Evolutionary conservation across 768 basidiomycete species (phyloP), one percentile per base, ranked within the genome.

Genomic region (Auriculariales sp.): DNA sequence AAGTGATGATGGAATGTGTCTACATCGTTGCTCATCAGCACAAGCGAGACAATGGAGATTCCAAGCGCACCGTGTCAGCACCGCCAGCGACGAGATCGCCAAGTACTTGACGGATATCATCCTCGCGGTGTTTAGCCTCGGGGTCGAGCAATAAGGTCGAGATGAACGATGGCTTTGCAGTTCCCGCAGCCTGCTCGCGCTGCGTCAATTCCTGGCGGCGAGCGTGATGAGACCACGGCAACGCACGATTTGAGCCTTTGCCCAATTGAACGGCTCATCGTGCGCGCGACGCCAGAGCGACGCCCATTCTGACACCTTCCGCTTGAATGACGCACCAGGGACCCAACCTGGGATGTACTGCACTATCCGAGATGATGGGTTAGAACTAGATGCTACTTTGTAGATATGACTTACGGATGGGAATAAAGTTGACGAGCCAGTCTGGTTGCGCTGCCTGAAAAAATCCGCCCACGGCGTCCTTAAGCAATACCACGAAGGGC

Each of bases 221-320:
- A n/a, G n/a, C n/a, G 10, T n/a, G 22, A 15, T n/a, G 35, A 15
- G 15, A 15, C n/a, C 15, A n/a, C 7, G 10, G 22, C n/a, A n/a
- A n/a, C 55, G 25, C 46, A 63, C 71, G 54, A 70, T 55, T 28
- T 59, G 57, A 42, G 65, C 52, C 53, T 74, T 73, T 24, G 71
- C 71, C 71, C 69, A 71, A 35, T 62, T 22, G 65, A 72, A 53
- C 62, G 63, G 52, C 57, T 57, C 33, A 56, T 60, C 46, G 64
- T 61, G 50, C 66, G 67, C 53, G 57, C 54, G 51, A 57, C 53
- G 61, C 10, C 63, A 56, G 14, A 52, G 52, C 44, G 56, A 55
- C 27, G 52, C 45, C 62, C 61, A 49, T 52, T 49, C 60, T 53
- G 57, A 17, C 50, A 66, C 70, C 9, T 48, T 55, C 36, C 56